These are phyloP conservation scores for Calonectria naviculata DNA, from an alignment of 2,329 filamentous ascomycete species.

Conservation along the genomic window DNA sequence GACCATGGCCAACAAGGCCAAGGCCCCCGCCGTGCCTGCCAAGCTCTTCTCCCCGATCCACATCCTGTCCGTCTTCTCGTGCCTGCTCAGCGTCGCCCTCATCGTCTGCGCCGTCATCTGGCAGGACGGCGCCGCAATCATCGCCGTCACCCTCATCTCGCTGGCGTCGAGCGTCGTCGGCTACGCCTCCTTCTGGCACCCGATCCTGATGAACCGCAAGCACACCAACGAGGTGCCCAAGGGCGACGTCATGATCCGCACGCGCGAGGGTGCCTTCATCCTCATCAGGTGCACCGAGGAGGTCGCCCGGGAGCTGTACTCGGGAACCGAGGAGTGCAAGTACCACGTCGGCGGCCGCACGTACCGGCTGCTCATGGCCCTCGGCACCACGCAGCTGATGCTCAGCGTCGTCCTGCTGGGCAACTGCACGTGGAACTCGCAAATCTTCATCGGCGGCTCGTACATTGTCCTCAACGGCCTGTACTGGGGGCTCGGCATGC, in stretches of 20 bases:
- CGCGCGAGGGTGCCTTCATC: slow-evolving; percentile 69
- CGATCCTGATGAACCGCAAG: slow-evolving; percentile 63
- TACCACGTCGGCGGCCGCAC: slow-evolving; percentile 60
- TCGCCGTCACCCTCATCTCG: slow-evolving; percentile 63
- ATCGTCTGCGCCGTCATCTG: slow-evolving; percentile 55
- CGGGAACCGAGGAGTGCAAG: slow-evolving; percentile 68
- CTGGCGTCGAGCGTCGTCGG: slow-evolving; percentile 65
- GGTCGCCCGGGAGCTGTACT: slow-evolving; percentile 71
- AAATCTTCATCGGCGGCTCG: slow-evolving; percentile 66
- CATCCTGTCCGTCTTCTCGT: slow-evolving; percentile 63
- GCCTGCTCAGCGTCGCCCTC: slow-evolving; percentile 59
- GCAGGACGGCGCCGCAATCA: slow-evolving; percentile 47
- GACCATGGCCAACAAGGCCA: slow-evolving; percentile 49
- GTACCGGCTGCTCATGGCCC: slow-evolving; percentile 65
- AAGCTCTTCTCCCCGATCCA: slow-evolving; percentile 63
- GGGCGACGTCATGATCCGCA: slow-evolving; percentile 72
- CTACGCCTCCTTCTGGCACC: slow-evolving; percentile 68
- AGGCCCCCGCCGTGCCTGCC: slow-evolving; percentile 60
- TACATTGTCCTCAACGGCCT: slow-evolving; percentile 70
- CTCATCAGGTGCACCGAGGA: slow-evolving; percentile 68
- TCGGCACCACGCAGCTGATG: slow-evolving; percentile 71
- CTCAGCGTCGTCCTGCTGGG: slow-evolving; percentile 69
- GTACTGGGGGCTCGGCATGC: slow-evolving; percentile 67
- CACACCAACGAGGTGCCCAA: slow-evolving; percentile 60
- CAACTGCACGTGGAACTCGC: slow-evolving; percentile 70